These are phyloP conservation scores for Xylaria nigripes DNA, from an alignment of 495 filamentous ascomycete genomes.

Conservation along the genomic window DNA sequence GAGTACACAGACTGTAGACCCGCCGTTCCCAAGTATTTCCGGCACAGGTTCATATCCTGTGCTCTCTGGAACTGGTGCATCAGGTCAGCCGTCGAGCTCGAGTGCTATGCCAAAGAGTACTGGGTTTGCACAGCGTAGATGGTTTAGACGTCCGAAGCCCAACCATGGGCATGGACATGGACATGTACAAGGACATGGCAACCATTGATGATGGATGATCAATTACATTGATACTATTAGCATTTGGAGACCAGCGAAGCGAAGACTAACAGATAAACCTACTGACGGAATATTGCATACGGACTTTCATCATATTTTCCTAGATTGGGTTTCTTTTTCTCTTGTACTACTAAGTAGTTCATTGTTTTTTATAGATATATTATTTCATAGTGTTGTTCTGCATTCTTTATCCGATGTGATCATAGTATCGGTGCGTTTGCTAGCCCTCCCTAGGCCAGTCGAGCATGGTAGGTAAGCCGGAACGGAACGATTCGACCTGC, in stretches of 20 bases:
- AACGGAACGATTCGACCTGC: too few species aligned
- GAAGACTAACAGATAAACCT: too few species aligned
- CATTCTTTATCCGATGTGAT: too few species aligned
- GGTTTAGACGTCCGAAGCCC: slow-evolving; percentile 13
- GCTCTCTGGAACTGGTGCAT: not conserved
- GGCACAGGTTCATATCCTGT: slow-evolving; percentile 7
- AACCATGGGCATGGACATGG: slow-evolving; percentile 8
- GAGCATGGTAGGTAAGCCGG: too few species aligned
- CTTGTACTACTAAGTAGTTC: not conserved
- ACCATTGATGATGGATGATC: not conserved
- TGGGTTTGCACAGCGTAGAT: slow-evolving; percentile 13
- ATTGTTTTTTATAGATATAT: not conserved
- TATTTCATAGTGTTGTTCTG: too few species aligned
- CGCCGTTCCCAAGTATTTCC: slow-evolving; percentile 18
- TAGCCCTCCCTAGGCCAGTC: too few species aligned
- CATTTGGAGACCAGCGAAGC: not conserved
- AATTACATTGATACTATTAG: not conserved
- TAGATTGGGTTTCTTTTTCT: not conserved
- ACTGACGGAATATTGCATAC: not conserved
- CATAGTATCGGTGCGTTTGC: too few species aligned
- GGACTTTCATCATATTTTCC: not conserved
- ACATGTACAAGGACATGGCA: slow-evolving; percentile 5
- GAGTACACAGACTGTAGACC: slow-evolving; percentile 22
- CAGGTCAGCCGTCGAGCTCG: not conserved
- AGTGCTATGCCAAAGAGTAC: slow-evolving; percentile 9